Evolutionary conservation across 2,329 filamentous ascomycete genomes (phyloP), one percentile per base, ranked within the genome.

Genomic region (Cordyceps cateniannulata): DNA sequence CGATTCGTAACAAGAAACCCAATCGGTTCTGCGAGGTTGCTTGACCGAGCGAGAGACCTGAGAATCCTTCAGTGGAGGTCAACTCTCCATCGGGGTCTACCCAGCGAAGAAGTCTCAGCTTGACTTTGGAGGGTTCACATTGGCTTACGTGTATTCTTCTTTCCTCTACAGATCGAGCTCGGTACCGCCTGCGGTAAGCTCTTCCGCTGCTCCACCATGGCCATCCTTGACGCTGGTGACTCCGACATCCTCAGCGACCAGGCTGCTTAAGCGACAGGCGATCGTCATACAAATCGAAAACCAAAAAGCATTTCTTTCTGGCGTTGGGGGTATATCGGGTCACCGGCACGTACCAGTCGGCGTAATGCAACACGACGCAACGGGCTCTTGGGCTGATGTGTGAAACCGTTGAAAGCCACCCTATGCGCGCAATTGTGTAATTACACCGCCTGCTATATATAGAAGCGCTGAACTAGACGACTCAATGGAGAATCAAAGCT

Each of bases 181-280:
- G 95, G 95, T 75, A 98, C 93, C 75, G 93, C 92, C 71, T 97
- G 93, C 83, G 95, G 95, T 85, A 98, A 98, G 85, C 89, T 99
- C 76, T 99, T 96, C 89, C 87, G 92, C 71, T 96, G 91, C 87
- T 93, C 91, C 69, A 96, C 93, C 80, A 96, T 99, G 90, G 88
- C 93, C 71, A 89, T 98, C 76, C 83, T 98, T 69, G 95, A 99
- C 80, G 92, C 93, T 76, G 95, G 93, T 87, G 90, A 98, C 87
- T 96, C 91, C 70, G 95, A 99, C 80, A 99, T 99, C 79, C 86
- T 99, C 72, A 88, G 82, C 80, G 87, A 91, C 79, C 86, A 87
- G 77, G 77, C 81, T 74, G 80, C 83, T 72, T 89, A 87, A 79
- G 65, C 65, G 56, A 62, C 49, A 4, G 10, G 32, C 22, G 4